These are phyloP conservation scores for Pyronema omphalodes DNA, from an alignment of 495 filamentous ascomycete species.

Conservation along the genomic window DNA sequence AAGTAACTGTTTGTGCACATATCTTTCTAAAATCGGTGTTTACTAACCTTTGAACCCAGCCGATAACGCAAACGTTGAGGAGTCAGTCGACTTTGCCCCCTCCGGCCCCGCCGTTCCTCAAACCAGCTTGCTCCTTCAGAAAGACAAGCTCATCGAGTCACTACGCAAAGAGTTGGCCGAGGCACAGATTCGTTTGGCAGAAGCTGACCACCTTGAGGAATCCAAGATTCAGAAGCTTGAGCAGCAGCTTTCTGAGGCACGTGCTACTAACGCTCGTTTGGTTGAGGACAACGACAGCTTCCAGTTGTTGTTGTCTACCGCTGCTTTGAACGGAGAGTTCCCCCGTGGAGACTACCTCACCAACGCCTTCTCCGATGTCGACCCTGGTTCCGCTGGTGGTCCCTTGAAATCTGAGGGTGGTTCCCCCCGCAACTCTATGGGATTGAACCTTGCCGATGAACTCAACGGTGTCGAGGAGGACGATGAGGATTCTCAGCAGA, in stretches of 20 bases:
- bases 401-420: conserved; percentile 19
- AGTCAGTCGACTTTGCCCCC: conserved; percentile 69
- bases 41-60: not conserved
- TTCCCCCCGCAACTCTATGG: conserved; percentile 22
- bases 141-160: conserved; percentile 88
- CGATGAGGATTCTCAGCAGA: conserved; percentile 39
- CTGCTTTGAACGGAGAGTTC: conserved; percentile 88
- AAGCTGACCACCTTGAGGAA: conserved; percentile 81
- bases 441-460: conserved; percentile 73
- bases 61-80: conserved; percentile 23
- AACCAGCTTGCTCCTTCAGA: conserved; percentile 74
- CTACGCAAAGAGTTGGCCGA: conserved; percentile 82
- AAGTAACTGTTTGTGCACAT: conserved; percentile 12
- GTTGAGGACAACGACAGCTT: conserved; percentile 99
- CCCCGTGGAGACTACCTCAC: conserved; percentile 66
- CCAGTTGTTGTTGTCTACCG: conserved; percentile 79
- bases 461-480: conserved; percentile 43
- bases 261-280: conserved; percentile 81
- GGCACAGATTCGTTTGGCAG: conserved; percentile 84
- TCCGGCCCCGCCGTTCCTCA: conserved; percentile 63
- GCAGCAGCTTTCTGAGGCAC: conserved; percentile 66
- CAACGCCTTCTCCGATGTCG: conserved; percentile 26
- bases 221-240: conserved; percentile 73
- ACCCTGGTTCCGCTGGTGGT: conserved; percentile 14
- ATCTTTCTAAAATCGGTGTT: not conserved